Evolutionary conservation across 495 filamentous ascomycete genomes (phyloP).

Genomic region (Chlorociboria aeruginascens): DNA sequence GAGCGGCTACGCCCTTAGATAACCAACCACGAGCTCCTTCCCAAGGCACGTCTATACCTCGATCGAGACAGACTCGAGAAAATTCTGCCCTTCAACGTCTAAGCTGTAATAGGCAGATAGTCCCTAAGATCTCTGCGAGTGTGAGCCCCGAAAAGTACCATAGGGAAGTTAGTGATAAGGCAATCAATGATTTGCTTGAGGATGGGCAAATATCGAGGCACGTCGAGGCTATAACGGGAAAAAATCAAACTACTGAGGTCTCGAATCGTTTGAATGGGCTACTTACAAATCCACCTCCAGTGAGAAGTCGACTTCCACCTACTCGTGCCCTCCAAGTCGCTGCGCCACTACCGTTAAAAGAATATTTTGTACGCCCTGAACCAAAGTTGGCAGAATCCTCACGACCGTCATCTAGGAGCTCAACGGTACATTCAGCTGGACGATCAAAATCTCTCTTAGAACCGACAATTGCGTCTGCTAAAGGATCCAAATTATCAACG

Average conservation of each 20-base stretch:
- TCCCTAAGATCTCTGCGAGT: constrained; percentile 4
- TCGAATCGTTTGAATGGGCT: constrained; percentile 1
- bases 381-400: constrained; percentile 1
- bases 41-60: background rate
- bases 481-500: no score
- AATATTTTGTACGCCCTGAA: background rate
- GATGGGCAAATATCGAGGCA: constrained; percentile 1
- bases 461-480: no score
- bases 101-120: constrained; percentile 4
- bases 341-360: background rate
- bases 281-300: constrained; percentile 11
- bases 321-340: background rate
- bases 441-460: no score
- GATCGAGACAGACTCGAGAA: background rate
- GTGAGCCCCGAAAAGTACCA: constrained; percentile 7
- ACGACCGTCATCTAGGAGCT: constrained; percentile 1
- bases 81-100: constrained; percentile 18
- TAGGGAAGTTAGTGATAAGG: constrained; percentile 8
- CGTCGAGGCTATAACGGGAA: background rate
- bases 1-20: background rate
- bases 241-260: background rate
- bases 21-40: background rate
- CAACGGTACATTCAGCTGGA: no score
- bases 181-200: constrained; percentile 7
- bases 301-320: background rate